Conservation (phyloP, 177 flowering plant genomes). For the Vitis hybrid region DNA sequence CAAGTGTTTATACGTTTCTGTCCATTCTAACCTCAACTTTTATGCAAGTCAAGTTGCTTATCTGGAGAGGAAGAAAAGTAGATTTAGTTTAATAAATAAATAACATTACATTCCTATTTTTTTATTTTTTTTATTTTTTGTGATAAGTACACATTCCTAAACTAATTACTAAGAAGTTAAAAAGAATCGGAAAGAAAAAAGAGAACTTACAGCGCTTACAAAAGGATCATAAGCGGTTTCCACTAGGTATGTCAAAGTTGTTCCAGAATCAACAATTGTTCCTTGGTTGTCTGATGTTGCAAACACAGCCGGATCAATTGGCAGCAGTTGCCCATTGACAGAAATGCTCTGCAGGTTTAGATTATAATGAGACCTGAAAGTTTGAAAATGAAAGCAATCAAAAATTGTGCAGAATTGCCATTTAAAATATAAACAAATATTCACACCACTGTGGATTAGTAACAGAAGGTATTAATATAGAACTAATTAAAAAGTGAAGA, state of each 20-base stretch:
- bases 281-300: slow-evolving; percentile 49
- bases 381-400: slow-evolving; percentile 15
- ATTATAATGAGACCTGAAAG: slow-evolving; percentile 69
- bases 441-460: too few species aligned
- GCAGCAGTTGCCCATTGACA: slow-evolving; percentile 55
- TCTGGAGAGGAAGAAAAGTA: too few species aligned
- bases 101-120: too few species aligned
- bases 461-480: too few species aligned
- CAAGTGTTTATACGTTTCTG: too few species aligned
- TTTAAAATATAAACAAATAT: too few species aligned
- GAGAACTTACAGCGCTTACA: slow-evolving; percentile 39
- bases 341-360: slow-evolving; percentile 60
- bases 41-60: too few species aligned
- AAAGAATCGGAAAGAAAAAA: background rate
- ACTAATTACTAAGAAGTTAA: background rate
- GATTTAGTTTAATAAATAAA: too few species aligned
- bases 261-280: slow-evolving; percentile 71
- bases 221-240: slow-evolving; percentile 64
- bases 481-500: too few species aligned
- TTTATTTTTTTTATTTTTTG: too few species aligned
- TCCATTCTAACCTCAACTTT: too few species aligned
- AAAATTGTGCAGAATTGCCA: slow-evolving; percentile 1
- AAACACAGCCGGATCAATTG: slow-evolving; percentile 54
- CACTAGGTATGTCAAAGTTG: slow-evolving; percentile 71
- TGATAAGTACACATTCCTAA: too few species aligned